Base-by-base conservation (phyloP, 2,329 filamentous ascomycete genomes). In the Aspergillus sp. region DNA sequence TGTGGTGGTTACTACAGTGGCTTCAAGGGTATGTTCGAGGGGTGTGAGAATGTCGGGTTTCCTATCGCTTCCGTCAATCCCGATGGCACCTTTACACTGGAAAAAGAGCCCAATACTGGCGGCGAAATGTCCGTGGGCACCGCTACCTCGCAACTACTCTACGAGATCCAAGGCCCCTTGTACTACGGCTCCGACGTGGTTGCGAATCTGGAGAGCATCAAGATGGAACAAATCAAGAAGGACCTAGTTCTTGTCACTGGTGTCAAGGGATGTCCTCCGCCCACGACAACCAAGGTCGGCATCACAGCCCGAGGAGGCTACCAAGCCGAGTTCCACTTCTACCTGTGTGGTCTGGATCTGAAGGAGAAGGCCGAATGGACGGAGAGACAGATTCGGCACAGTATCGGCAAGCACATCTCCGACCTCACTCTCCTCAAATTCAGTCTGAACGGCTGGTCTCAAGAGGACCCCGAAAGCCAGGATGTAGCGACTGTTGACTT, bases 231-330 rank as follows among this genome's bases (percentile, higher is more conserved):
- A 7, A 9, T 41, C n/a, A 11, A 32, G 4, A 26, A 17, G 22
- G 20, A 48, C 30, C 13, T 24, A 6, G 46, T 22, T 5, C 16
- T 32, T 10, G 35, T 42, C 14, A 41, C 20, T 2, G 35, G 35
- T 2, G 35, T 48, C 13, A 38, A 14, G 5, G 46, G 36, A 10
- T 2, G 10, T 3, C 45, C 46, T 38, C 77, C 78, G 11, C 78
- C 78, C 5, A 69, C 76, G 7, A 81, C 78, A 1, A 81, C 77
- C 9, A 81, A 81, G 62, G 68, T 77, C 8, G 77, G 75, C 14
- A 62, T 80, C 50, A 77, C 76, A 1, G 75, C 74, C 0, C 65
- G 66, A 20, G 75, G 75, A 8, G 76, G 76, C 16, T 78, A 73
- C 56, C 75, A 79, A 62, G 76, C 75, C 3, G 74, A 79, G 57